phyloP scores from a whole-genome alignment of 345 rosid species.

The Gossypium sturtianum region DNA sequence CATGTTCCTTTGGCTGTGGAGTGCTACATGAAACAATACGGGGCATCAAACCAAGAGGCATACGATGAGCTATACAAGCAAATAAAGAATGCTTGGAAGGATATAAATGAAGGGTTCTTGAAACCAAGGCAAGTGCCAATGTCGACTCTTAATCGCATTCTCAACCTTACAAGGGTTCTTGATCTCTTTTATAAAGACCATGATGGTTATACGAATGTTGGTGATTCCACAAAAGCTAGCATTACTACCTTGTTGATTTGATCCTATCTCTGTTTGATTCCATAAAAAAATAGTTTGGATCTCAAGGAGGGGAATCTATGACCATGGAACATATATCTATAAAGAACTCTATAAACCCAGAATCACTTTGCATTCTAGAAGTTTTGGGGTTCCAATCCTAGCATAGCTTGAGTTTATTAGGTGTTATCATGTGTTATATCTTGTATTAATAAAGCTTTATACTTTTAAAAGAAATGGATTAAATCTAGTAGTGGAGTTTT shows the following conservation, averaged over 20 bases:
- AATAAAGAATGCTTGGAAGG: constrained; percentile 29
- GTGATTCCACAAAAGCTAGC: neutral
- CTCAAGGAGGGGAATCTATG: no score
- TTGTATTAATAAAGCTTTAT: no score
- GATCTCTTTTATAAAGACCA: neutral
- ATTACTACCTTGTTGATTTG: neutral
- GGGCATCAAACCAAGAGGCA: constrained; percentile 14
- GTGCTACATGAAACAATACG: constrained; percentile 21
- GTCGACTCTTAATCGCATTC: neutral
- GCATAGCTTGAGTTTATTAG: no score
- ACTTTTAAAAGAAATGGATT: no score
- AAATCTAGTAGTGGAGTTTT: no score
- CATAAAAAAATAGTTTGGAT: neutral
- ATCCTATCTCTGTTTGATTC: neutral
- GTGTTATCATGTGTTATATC: no score
- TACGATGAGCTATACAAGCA: neutral
- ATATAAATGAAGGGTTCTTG: constrained; percentile 27
- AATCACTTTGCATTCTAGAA: no score
- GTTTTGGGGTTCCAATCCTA: no score
- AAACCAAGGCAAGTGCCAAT: constrained; percentile 6
- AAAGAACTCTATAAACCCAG: no score
- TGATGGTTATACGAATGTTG: neutral
- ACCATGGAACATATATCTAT: no score
- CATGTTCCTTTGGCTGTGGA: constrained; percentile 27
- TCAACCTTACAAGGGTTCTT: neutral